Evolutionary conservation across 208 protist species (phyloP).

Genomic region (Trypanosoma avium): DNA sequence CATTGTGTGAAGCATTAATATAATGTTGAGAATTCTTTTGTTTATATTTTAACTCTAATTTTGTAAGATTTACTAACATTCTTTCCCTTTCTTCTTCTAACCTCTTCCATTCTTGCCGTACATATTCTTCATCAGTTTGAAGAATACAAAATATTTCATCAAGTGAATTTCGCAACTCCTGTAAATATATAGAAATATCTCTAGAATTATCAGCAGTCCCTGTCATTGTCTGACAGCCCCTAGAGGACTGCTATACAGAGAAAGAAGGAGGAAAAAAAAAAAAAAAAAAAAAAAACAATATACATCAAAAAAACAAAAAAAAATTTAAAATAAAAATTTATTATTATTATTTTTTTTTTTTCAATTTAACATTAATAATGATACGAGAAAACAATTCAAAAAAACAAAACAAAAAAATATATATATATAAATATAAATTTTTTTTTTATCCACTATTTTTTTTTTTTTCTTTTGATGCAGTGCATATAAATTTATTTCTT

Average conservation of each 20-base stretch:
- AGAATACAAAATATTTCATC: conserved; percentile 30
- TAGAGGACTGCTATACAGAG: background rate
- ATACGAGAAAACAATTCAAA: conserved; percentile 17
- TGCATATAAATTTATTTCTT: too few species aligned
- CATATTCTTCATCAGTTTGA: conserved; percentile 22
- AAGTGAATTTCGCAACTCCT: conserved; percentile 31
- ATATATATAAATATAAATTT: background rate
- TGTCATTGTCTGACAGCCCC: background rate
- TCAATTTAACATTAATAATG: conserved; percentile 19
- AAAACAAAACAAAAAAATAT: conserved; percentile 19
- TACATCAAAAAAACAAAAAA: background rate
- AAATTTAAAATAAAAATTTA: background rate
- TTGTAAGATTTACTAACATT: conserved; percentile 21
- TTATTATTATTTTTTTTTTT: too few species aligned
- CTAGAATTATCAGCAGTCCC: background rate
- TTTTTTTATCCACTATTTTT: too few species aligned
- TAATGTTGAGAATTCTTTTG: too few species aligned
- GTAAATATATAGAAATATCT: conserved; percentile 26
- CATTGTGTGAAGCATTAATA: background rate
- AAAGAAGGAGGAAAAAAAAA: background rate
- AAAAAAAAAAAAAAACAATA: conserved; percentile 1
- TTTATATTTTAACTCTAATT: conserved; percentile 9
- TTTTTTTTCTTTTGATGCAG: too few species aligned
- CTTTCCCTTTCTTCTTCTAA: conserved; percentile 27
- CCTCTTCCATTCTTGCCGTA: conserved; percentile 19